Evolutionary conservation across 805 yeast species (phyloP).

Genomic region (Scheffersomyces lignosus): DNA sequence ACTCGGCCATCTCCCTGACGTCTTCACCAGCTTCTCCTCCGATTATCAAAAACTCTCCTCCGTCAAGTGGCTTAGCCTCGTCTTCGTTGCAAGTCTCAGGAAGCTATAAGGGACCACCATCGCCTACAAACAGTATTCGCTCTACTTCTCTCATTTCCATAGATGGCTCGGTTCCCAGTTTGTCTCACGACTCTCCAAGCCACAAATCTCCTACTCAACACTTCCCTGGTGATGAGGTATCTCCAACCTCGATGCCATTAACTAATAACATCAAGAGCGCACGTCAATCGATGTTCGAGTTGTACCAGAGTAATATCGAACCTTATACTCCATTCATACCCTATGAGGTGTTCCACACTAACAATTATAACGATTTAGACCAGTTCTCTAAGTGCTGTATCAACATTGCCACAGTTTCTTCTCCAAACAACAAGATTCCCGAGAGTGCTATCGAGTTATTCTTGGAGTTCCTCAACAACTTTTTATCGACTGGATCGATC

Average conservation of each 20-base stretch:
- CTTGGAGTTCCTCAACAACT: slow-evolving; percentile 1
- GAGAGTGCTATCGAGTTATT: neutral
- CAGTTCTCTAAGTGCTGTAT: slow-evolving; percentile 18
- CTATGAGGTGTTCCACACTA: slow-evolving; percentile 8
- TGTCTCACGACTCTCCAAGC: neutral
- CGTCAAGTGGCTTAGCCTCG: neutral
- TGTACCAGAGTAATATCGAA: slow-evolving; percentile 13
- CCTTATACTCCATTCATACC: slow-evolving; percentile 19
- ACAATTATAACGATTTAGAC: slow-evolving; percentile 5
- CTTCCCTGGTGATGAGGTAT: neutral
- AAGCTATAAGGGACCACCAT: neutral
- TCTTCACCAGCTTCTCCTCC: neutral
- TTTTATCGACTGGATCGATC: slow-evolving; percentile 1
- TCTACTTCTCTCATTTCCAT: neutral
- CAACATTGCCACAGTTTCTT: slow-evolving; percentile 9
- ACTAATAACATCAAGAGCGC: neutral
- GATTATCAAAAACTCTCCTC: neutral
- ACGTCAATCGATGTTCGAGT: neutral
- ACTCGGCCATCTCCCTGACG: no score
- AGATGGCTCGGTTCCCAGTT: neutral
- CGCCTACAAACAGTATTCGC: neutral
- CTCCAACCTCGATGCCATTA: neutral
- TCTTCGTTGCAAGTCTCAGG: no score
- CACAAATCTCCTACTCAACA: neutral
- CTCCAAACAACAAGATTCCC: slow-evolving; percentile 1